Conservation (phyloP, 495 filamentous ascomycete species). For the Xylaria intraflava region DNA sequence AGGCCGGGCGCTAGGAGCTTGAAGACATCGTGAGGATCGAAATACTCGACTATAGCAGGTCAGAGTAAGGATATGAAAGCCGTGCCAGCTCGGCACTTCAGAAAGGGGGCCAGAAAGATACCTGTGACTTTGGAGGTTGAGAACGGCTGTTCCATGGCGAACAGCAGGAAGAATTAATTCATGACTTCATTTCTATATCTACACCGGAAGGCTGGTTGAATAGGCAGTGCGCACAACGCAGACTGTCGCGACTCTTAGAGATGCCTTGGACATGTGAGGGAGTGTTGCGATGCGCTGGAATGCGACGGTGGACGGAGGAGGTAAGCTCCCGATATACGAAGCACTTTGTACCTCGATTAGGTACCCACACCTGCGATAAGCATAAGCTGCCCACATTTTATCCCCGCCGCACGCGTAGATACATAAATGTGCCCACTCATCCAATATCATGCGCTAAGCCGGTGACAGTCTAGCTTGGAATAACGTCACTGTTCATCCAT, state of each 20-base stretch:
- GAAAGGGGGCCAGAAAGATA: constrained; percentile 23
- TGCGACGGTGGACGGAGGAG: neutral
- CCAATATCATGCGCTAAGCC: constrained; percentile 1
- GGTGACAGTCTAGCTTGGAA: neutral
- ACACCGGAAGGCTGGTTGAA: too few relatives aligned
- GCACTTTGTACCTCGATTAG: too few relatives aligned
- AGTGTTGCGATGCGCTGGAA: neutral
- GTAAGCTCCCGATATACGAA: too few relatives aligned
- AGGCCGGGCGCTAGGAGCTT: constrained; percentile 71
- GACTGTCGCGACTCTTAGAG: neutral
- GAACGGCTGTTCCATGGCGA: constrained; percentile 53
- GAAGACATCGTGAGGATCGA: constrained; percentile 83
- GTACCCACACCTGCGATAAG: too few relatives aligned
- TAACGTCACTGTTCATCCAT: too few relatives aligned
- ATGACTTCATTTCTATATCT: constrained; percentile 22
- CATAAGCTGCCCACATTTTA: too few relatives aligned
- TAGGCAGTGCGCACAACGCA: too few relatives aligned
- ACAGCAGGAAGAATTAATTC: constrained; percentile 21
- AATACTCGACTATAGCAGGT: constrained; percentile 56
- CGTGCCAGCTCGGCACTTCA: neutral
- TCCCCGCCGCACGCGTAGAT: too few relatives aligned
- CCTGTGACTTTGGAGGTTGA: constrained; percentile 70
- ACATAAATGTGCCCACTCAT: too few relatives aligned
- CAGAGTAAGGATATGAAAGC: constrained; percentile 1
- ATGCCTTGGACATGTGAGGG: neutral